Evolutionary conservation across 2,329 filamentous ascomycete genomes (phyloP).

Genomic region (Trichoderma asperellum): DNA sequence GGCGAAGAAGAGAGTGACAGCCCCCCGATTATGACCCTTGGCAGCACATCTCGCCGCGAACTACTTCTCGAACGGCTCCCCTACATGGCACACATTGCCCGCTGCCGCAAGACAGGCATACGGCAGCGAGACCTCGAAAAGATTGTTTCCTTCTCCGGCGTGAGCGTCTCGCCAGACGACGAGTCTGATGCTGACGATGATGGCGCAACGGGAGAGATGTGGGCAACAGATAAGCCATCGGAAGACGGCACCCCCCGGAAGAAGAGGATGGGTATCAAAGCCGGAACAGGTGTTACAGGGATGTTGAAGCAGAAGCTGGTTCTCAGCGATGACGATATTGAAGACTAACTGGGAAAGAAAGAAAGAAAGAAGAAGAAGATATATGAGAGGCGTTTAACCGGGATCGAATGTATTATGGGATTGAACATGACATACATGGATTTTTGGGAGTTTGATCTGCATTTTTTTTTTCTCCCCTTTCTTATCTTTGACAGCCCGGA

Average conservation of each 20-base stretch:
- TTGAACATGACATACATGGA: not conserved
- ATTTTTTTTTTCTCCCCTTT: not conserved
- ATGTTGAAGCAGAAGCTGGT: constrained; percentile 67
- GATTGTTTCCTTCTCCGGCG: constrained; percentile 68
- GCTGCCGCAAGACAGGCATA: constrained; percentile 46
- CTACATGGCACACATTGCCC: constrained; percentile 73
- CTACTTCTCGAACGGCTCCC: constrained; percentile 85
- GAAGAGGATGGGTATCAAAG: constrained; percentile 46
- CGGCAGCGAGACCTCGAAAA: constrained; percentile 65
- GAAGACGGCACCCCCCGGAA: constrained; percentile 59
- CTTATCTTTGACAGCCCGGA: not conserved
- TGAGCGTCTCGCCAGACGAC: constrained; percentile 53
- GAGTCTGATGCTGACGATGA: constrained; percentile 53
- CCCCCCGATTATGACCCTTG: constrained; percentile 59
- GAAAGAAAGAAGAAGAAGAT: not conserved
- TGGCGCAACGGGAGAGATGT: constrained; percentile 50
- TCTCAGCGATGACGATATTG: constrained; percentile 83
- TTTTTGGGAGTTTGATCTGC: not conserved
- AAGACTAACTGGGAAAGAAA: constrained; percentile 56
- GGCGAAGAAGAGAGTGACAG: constrained; percentile 32
- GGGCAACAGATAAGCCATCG: constrained; percentile 65
- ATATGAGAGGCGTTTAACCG: not conserved
- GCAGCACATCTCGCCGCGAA: constrained; percentile 69
- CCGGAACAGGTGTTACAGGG: constrained; percentile 43
- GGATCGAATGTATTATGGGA: not conserved